Conservation (phyloP, 2,329 filamentous ascomycete species). For the Elsinoe fawcettii region DNA sequence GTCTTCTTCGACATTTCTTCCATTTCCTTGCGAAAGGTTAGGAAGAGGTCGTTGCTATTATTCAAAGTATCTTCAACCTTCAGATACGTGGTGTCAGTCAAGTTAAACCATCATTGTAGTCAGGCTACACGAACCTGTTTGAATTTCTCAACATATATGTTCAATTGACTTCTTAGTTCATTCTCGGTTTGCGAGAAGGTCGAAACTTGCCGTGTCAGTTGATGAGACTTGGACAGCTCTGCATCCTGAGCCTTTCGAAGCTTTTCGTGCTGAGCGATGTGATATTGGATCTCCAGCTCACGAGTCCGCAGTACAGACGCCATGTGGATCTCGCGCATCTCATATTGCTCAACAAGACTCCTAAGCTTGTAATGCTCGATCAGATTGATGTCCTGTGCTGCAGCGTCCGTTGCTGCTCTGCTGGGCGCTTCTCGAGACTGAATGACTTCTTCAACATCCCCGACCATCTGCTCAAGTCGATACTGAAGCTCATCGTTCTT, state of each 20-base stretch:
- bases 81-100: constrained; percentile 14
- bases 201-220: constrained; percentile 83
- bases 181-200: constrained; percentile 95
- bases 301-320: constrained; percentile 87
- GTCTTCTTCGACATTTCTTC: constrained; percentile 99
- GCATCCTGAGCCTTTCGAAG: constrained; percentile 81
- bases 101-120: neutral
- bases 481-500: constrained; percentile 78
- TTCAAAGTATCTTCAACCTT: constrained; percentile 98
- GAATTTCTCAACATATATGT: constrained; percentile 98
- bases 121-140: constrained; percentile 66
- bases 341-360: constrained; percentile 92
- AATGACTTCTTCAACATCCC: constrained; percentile 81
- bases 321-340: constrained; percentile 89
- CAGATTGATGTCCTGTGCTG: constrained; percentile 74
- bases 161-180: constrained; percentile 87
- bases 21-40: constrained; percentile 98
- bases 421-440: constrained; percentile 77
- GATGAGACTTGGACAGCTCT: constrained; percentile 70
- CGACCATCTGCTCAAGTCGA: constrained; percentile 69
- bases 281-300: constrained; percentile 89
- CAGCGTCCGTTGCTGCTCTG: constrained; percentile 73
- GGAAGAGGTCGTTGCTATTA: constrained; percentile 94
- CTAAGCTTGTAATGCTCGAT: constrained; percentile 70
- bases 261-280: constrained; percentile 79